These are phyloP conservation scores for Alternaria ethzedia DNA, from an alignment of 2,329 filamentous ascomycete species.

Conservation along the genomic window DNA sequence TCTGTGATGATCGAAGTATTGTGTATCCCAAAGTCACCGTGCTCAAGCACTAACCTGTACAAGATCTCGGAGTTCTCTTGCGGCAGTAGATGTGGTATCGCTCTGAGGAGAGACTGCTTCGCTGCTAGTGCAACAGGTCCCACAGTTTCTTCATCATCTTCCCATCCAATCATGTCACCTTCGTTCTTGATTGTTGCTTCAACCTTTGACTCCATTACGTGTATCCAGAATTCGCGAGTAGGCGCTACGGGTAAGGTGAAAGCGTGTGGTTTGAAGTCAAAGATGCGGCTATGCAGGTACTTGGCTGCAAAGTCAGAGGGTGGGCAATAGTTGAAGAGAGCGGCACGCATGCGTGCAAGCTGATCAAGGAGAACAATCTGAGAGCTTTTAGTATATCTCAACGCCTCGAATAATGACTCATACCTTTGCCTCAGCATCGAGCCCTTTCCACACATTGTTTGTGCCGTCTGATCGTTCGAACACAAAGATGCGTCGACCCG, in stretches of 20 bases:
- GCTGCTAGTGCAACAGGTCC: background rate
- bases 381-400: too few relatives aligned
- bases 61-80: background rate
- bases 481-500: background rate
- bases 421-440: background rate
- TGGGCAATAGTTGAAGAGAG: background rate
- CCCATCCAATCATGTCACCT: background rate
- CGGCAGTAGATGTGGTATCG: background rate
- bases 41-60: background rate
- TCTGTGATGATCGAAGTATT: background rate
- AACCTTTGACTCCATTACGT: background rate
- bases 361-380: background rate
- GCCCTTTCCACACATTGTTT: background rate
- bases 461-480: background rate
- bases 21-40: background rate
- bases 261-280: background rate
- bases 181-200: background rate
- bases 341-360: background rate
- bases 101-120: background rate
- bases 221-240: background rate
- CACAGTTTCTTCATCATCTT: background rate
- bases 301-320: background rate
- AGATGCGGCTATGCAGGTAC: background rate
- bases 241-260: background rate
- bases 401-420: too few relatives aligned